Percentiles rank a stretch among this genome's conserved stretches.
These are phyloP conservation scores for Fusarium equiseti DNA, from an alignment of 2,329 filamentous ascomycete genomes.

Conservation along the genomic window DNA sequence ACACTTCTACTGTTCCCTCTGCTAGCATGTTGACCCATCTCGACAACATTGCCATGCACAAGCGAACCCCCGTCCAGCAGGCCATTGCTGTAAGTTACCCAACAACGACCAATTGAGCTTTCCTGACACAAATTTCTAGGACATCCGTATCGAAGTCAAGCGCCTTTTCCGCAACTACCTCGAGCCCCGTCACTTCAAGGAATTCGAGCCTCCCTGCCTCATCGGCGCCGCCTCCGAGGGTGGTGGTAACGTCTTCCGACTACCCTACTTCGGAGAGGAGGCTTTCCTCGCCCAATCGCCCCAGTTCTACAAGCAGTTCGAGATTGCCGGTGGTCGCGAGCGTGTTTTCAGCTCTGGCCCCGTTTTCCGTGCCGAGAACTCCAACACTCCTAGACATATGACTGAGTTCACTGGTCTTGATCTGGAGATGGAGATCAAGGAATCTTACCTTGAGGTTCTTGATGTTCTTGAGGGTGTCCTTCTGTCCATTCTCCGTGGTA, in stretches of 20 bases:
- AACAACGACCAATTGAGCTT: neutral
- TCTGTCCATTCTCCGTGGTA: constrained; percentile 82
- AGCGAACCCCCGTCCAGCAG: constrained; percentile 90
- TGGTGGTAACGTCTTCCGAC: constrained; percentile 89
- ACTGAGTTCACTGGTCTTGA: constrained; percentile 91
- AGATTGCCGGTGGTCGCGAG: constrained; percentile 83
- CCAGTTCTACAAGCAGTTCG: constrained; percentile 89
- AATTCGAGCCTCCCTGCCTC: constrained; percentile 90
- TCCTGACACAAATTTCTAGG: neutral
- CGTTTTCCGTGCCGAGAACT: constrained; percentile 88
- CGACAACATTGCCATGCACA: constrained; percentile 92
- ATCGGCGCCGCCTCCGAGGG: constrained; percentile 93
- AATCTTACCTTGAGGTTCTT: constrained; percentile 79
- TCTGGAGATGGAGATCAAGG: constrained; percentile 89
- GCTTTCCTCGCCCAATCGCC: constrained; percentile 85
- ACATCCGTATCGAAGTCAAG: constrained; percentile 25
- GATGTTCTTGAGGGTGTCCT: constrained; percentile 79
- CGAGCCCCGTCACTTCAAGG: constrained; percentile 51
- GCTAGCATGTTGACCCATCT: constrained; percentile 87
- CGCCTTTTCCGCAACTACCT: constrained; percentile 70
- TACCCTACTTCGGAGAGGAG: constrained; percentile 88
- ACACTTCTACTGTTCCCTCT: constrained; percentile 65
- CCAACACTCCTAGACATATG: constrained; percentile 86
- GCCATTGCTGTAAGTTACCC: constrained; percentile 69
- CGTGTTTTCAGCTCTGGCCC: constrained; percentile 83